phyloP scores from a whole-genome alignment of 2,329 filamentous ascomycete species.

The Davidsoniella neocaledoniae region DNA sequence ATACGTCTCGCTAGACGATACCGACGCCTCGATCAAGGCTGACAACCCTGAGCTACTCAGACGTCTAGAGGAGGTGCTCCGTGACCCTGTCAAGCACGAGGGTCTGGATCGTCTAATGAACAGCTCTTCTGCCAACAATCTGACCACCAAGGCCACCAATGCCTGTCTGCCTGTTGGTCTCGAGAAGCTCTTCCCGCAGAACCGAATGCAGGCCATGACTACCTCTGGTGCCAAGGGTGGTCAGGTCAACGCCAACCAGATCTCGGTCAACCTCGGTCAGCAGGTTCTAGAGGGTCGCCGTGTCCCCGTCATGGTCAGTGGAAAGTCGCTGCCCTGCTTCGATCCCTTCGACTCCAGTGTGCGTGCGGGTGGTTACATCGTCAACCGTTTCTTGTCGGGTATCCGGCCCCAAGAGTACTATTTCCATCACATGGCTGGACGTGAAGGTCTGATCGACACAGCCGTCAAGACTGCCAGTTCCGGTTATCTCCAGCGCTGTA shows the following conservation, averaged over 20 bases:
- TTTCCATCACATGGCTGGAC: constrained; percentile 98
- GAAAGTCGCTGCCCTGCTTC: constrained; percentile 90
- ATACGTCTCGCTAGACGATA: constrained; percentile 67
- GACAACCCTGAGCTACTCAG: constrained; percentile 25
- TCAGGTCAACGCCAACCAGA: constrained; percentile 86
- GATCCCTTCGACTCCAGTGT: constrained; percentile 79
- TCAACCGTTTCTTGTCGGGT: constrained; percentile 92
- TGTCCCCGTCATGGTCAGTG: constrained; percentile 94
- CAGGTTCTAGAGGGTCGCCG: constrained; percentile 89
- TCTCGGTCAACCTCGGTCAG: constrained; percentile 93
- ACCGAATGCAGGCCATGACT: constrained; percentile 99
- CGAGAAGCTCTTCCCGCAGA: constrained; percentile 82
- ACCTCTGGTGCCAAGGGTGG: constrained; percentile 89
- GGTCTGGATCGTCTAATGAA: constrained; percentile 84
- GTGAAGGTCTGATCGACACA: constrained; percentile 96
- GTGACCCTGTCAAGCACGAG: constrained; percentile 80
- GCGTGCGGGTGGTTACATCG: constrained; percentile 82
- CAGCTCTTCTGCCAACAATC: constrained; percentile 37
- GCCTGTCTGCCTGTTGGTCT: constrained; percentile 68
- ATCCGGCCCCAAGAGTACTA: constrained; percentile 96
- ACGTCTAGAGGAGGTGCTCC: constrained; percentile 73
- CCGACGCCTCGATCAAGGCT: constrained; percentile 44
- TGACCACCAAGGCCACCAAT: constrained; percentile 65
- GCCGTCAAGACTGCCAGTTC: constrained; percentile 96
- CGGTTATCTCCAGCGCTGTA: constrained; percentile 86